phyloP scores from a whole-genome alignment of 1,284 basidiomycete genomes.

The Microbotryum violaceum region DNA sequence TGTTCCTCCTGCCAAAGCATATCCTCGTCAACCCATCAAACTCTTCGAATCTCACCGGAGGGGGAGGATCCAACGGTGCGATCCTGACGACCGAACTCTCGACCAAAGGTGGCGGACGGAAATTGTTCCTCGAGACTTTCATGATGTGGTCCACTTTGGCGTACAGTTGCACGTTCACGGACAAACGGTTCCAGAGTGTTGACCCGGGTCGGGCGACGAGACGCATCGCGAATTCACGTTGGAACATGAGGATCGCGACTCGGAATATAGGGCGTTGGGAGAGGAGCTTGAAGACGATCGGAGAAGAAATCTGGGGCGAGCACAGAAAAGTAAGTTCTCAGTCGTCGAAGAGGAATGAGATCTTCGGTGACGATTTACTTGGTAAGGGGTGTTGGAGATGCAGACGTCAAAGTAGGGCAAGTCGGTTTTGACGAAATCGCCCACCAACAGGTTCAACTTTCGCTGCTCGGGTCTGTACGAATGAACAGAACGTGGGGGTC shows the following conservation, averaged over 20 bases:
- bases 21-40: constrained; percentile 92
- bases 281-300: constrained; percentile 91
- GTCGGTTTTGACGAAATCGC: constrained; percentile 94
- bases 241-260: constrained; percentile 97
- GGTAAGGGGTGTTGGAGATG: constrained; percentile 98
- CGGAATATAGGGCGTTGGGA: constrained; percentile 92
- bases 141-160: constrained; percentile 93
- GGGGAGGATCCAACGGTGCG: constrained; percentile 87
- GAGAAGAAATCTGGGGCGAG: constrained; percentile 72
- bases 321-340: neutral
- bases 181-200: constrained; percentile 85
- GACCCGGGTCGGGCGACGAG: constrained; percentile 80
- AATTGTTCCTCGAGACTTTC: constrained; percentile 94
- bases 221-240: constrained; percentile 92
- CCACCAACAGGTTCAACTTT: constrained; percentile 88
- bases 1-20: constrained; percentile 83
- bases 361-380: constrained; percentile 46
- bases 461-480: constrained; percentile 74
- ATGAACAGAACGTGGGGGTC: constrained; percentile 4
- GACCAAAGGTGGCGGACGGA: constrained; percentile 90
- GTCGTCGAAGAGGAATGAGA: neutral
- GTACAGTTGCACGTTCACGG: constrained; percentile 94
- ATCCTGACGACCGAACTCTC: constrained; percentile 88
- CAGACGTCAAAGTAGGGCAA: constrained; percentile 98
- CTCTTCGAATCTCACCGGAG: constrained; percentile 91